Conservation (phyloP, 176 grass and related monocot genomes). For the Phyllostachys edulis region DNA sequence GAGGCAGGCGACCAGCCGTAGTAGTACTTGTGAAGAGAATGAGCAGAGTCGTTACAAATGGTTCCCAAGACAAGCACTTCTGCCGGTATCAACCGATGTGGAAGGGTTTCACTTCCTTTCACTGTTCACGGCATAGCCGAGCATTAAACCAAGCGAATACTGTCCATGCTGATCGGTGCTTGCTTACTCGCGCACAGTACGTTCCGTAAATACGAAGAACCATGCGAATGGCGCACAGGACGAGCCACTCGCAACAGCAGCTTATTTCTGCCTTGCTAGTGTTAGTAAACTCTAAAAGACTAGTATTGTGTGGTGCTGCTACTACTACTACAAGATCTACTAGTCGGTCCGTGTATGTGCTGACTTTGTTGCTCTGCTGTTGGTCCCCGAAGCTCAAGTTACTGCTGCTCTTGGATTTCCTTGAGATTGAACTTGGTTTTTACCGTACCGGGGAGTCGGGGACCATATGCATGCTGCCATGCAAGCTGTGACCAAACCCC, state of each 20-base stretch:
- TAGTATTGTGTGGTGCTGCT: not conserved
- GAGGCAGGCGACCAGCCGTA: not conserved
- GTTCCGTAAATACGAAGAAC: not conserved
- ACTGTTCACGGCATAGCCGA: not conserved
- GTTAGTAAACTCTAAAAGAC: not conserved
- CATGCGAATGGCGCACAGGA: not conserved
- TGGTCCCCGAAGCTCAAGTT: not conserved
- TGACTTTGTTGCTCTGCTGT: not conserved
- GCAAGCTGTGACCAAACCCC: not conserved
- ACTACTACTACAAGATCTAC: not conserved
- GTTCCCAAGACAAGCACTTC: not conserved
- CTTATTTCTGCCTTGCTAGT: not conserved
- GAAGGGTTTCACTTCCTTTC: not conserved
- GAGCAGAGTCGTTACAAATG: not conserved
- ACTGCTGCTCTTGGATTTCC: not conserved
- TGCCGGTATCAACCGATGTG: not conserved
- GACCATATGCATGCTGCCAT: constrained; percentile 3
- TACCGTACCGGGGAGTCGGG: constrained; percentile 7
- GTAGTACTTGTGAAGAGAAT: not conserved
- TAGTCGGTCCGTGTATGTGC: not conserved
- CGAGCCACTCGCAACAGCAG: not conserved
- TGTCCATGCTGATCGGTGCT: not conserved
- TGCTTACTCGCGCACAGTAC: not conserved
- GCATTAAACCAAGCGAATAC: not conserved
- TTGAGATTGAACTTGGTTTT: not conserved